Evolutionary conservation across 164 flowering plant genomes (phyloP), one percentile per base, ranked within the genome.

Genomic region (Litsea cubeba): DNA sequence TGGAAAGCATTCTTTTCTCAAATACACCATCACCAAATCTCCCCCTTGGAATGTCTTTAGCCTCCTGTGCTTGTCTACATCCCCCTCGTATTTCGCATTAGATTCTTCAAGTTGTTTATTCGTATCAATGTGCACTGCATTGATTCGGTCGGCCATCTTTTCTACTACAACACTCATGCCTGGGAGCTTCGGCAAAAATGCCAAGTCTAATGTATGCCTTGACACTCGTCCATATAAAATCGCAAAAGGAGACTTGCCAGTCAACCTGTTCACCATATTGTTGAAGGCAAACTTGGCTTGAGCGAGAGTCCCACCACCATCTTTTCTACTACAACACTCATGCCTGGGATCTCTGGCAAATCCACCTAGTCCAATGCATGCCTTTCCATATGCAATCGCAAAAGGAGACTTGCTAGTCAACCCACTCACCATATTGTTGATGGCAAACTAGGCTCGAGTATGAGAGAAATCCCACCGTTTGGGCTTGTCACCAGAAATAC

Each of bases 1-100:
- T 5, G 69, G 69, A 67, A 67, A 67, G 18, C 49, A 17, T n/a
- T 67, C 69, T 67, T 67, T 67, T 30, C 69, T 28, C 32, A 67
- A 18, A 4, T 67, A 30, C 28, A 67, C 69, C 26, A 67, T 67
- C 69, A 67, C 10, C 49, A 30, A 2, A n/a, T 67, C 69, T 1
- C 50, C 62, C 24, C 50, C 62, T 5, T 40, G 62, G 23, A 60
- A 60, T 60, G 23, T 22, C 22, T 60, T 60, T 6, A 22, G 23
- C 2, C 23, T 20, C 63, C 22, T 5, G 2, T 22, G n/a, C 63
- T 60, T n/a, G 24, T 60, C 24, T 18, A 0, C 63, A 60, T 15
- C 63, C 23, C 22, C 11, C 24, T 60, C 11, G 12, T 60, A 60
- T 60, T 60, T 60, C 22, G 12, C 1, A 12, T 60, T 60, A 60